Base-by-base conservation (phyloP, 2,329 filamentous ascomycete species). In the Colletotrichum liriopes region DNA sequence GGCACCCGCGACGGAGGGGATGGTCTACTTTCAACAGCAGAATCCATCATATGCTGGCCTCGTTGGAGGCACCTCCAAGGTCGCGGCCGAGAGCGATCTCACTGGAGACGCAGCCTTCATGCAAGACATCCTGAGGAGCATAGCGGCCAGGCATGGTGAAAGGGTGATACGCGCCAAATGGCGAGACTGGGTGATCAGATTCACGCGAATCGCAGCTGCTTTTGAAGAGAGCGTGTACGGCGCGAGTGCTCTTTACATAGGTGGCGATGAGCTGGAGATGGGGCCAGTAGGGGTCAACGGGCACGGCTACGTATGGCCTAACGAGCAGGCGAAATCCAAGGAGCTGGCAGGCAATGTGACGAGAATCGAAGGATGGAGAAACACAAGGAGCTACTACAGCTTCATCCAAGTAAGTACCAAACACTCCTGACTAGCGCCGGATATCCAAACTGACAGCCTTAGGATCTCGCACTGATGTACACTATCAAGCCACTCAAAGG, bases 141-240 rank as follows among this genome's bases (percentile, higher is more conserved):
- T 99, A 76, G 90, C 91, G 41, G 93, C 94, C 52, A 90, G 96
- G 20, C 93, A 96, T 73, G 96, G 96, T 55, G 95, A 99, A 82
- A 93, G 94, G 69, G 95, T 94, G 1, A 93, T 99, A 67, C 90
- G 96, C 29, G 92, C 94, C 41, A 98, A 97, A 83, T 98, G 95
- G 93, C 91, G 95, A 23, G 93, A 94, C 73, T 99, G 96, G 92
- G 92, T 98, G n/a, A 87, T 93, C 68, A 96, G 95, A 80, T 98
- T 99, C 79, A 96, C 95, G 0, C 92, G 96, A 58, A 93, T 99
- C 59, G 92, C 96, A 1, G 94, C 96, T 1, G 94, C 95, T 16
- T 98, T 98, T 76, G 96, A 99, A 80, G 96, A 99, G 83, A 93
- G 90, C 45, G 96, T 99, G 5, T 99, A 98, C 78, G 97, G 96